Evolutionary conservation across 1,284 basidiomycete species (phyloP).

Genomic region (Fereydounia khargensis): DNA sequence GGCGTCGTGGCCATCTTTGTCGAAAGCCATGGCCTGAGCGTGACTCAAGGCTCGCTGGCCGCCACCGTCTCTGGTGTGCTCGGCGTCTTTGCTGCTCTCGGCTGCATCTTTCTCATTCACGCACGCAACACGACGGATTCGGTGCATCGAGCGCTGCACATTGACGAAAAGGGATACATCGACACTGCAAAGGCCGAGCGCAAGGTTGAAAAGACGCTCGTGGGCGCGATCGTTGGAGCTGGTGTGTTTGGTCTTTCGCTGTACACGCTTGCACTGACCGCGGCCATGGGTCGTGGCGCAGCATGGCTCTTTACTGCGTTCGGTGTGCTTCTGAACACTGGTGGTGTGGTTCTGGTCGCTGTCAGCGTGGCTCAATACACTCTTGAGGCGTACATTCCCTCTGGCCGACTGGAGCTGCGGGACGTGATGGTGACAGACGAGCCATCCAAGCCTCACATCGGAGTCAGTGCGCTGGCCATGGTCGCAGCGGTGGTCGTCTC

Average conservation of each 20-base stretch:
- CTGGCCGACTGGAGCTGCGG: conserved; percentile 9
- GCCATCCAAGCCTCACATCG: conserved; percentile 1
- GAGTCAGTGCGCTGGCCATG: no score
- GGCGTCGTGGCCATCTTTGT: background rate
- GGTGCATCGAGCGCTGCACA: conserved; percentile 14
- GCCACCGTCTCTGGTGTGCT: conserved; percentile 11
- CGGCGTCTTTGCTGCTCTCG: conserved; percentile 9
- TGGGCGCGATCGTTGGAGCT: conserved; percentile 6
- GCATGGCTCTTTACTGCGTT: conserved; percentile 29
- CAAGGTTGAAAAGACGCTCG: conserved; percentile 20
- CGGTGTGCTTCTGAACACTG: conserved; percentile 11
- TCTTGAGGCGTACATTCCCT: conserved; percentile 19
- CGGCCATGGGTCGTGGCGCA: conserved; percentile 11
- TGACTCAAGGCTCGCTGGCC: background rate
- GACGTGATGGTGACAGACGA: conserved; percentile 28
- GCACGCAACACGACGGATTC: background rate
- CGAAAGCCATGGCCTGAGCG: background rate
- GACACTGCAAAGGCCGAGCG: conserved; percentile 21
- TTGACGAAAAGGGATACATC: conserved; percentile 43
- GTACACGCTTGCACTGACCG: conserved; percentile 25
- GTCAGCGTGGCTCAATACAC: conserved; percentile 15
- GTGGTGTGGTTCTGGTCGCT: conserved; percentile 6
- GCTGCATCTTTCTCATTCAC: conserved; percentile 9
- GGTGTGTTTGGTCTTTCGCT: conserved; percentile 28
- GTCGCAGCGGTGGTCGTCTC: no score